Evolutionary conservation across 2,329 filamentous ascomycete genomes (phyloP).

Genomic region (Parafenestella ontariensis): DNA sequence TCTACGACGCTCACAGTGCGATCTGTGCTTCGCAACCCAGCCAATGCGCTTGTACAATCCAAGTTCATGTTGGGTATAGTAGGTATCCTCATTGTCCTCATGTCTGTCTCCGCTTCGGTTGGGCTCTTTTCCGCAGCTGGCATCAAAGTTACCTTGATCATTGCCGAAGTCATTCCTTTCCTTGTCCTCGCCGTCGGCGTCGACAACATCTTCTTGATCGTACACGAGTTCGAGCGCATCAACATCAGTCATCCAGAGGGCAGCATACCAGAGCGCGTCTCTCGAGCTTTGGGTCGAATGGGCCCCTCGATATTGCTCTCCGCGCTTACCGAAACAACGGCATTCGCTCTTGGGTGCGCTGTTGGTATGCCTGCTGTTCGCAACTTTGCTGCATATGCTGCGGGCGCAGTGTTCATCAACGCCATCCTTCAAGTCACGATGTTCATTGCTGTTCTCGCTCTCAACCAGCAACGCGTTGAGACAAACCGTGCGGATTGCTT

Average conservation of each 20-base stretch:
- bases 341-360: slow-evolving; percentile 89
- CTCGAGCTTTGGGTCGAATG: slow-evolving; percentile 91
- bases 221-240: slow-evolving; percentile 96
- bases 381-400: slow-evolving; percentile 96
- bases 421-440: slow-evolving; percentile 96
- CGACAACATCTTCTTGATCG: slow-evolving; percentile 98
- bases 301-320: slow-evolving; percentile 96
- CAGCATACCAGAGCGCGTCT: slow-evolving; percentile 83
- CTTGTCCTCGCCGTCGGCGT: slow-evolving; percentile 95
- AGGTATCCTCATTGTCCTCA: slow-evolving; percentile 92
- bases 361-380: slow-evolving; percentile 98
- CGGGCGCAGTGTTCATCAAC: slow-evolving; percentile 95
- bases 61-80: slow-evolving; percentile 96
- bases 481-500: slow-evolving; percentile 89
- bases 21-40: slow-evolving; percentile 81
- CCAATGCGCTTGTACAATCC: slow-evolving; percentile 87
- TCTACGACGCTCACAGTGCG: slow-evolving; percentile 81
- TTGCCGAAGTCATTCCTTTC: slow-evolving; percentile 98
- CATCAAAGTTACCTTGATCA: slow-evolving; percentile 95
- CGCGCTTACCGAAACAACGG: slow-evolving; percentile 90
- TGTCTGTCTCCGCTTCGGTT: slow-evolving; percentile 96
- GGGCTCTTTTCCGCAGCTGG: slow-evolving; percentile 91
- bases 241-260: slow-evolving; percentile 92
- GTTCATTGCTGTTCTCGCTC: slow-evolving; percentile 88
- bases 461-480: slow-evolving; percentile 92